Evolutionary conservation across 2,329 filamentous ascomycete species (phyloP).

Genomic region (Zopfia rhizophila): DNA sequence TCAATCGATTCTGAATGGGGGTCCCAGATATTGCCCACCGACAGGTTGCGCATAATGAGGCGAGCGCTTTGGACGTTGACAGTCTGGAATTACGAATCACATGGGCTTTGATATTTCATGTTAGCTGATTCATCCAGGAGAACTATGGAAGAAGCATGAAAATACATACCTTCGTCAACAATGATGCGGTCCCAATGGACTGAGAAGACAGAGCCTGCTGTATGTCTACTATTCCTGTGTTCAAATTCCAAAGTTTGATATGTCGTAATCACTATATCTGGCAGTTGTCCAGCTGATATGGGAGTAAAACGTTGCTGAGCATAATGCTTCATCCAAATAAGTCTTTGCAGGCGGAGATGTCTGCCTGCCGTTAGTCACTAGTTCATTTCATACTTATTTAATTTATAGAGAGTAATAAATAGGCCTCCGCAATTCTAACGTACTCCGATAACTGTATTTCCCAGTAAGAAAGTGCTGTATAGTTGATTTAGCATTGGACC

Average conservation of each 20-base stretch:
- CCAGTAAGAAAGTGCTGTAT: too few relatives aligned
- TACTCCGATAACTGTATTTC: conserved; percentile 19
- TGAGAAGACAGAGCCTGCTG: conserved; percentile 27
- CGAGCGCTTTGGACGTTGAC: conserved; percentile 53
- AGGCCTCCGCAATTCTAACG: too few relatives aligned
- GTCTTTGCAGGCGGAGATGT: conserved; percentile 7
- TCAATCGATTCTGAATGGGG: conserved; percentile 60
- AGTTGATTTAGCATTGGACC: too few relatives aligned
- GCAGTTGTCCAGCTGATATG: too few relatives aligned
- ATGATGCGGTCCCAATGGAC: conserved; percentile 53
- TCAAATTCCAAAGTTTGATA: conserved; percentile 29
- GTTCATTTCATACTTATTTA: not conserved
- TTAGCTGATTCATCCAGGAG: conserved; percentile 44
- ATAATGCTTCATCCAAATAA: too few relatives aligned
- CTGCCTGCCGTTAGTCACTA: conserved; percentile 13
- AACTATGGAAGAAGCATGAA: not conserved
- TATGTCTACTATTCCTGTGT: conserved; percentile 9
- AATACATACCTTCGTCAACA: conserved; percentile 59
- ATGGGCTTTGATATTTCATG: conserved; percentile 37
- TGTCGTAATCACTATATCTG: conserved; percentile 28
- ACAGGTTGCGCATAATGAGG: conserved; percentile 45
- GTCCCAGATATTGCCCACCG: conserved; percentile 63
- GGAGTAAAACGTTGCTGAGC: too few relatives aligned
- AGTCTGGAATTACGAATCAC: conserved; percentile 17
- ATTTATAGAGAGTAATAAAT: too few relatives aligned